Evolutionary conservation across 2,329 filamentous ascomycete species (phyloP).

Genomic region (Aspergillus ochraceus): DNA sequence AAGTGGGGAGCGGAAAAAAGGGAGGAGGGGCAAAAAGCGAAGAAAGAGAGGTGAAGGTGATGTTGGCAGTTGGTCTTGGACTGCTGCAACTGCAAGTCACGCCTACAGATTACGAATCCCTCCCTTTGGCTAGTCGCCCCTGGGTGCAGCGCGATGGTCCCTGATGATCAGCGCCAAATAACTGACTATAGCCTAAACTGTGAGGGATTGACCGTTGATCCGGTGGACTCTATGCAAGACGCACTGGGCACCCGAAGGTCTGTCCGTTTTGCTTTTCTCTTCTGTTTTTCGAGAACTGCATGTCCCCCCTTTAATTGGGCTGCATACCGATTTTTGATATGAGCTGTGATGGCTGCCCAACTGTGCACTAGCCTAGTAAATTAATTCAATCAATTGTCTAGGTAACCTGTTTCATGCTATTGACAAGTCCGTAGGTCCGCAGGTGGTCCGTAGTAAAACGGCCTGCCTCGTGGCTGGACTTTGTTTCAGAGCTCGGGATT

Average conservation of each 20-base stretch:
- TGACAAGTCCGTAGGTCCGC: not conserved
- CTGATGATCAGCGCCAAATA: conserved; percentile 6
- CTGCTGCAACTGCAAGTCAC: not conserved
- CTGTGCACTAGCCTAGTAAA: not conserved
- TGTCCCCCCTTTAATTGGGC: not conserved
- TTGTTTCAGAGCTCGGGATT: not conserved
- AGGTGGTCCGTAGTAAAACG: not conserved
- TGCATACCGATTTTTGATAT: not conserved
- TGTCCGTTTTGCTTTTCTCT: not conserved
- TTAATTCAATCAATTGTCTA: not conserved
- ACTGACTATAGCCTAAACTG: not conserved
- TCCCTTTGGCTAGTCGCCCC: not conserved
- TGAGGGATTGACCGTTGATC: not conserved
- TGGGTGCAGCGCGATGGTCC: conserved; percentile 1
- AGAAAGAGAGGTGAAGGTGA: not conserved
- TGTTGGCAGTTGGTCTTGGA: not conserved
- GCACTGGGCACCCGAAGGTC: conserved; percentile 1
- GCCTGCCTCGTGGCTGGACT: not conserved
- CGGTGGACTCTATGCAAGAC: not conserved
- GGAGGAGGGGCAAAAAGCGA: not conserved
- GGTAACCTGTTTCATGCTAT: not conserved
- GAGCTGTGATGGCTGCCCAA: not conserved
- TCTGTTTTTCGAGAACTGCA: not conserved
- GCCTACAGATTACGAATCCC: not conserved
- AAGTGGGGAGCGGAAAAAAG: not conserved